phyloP scores from a whole-genome alignment of 805 yeast genomes.

The Zygosaccharomyces rouxii region DNA sequence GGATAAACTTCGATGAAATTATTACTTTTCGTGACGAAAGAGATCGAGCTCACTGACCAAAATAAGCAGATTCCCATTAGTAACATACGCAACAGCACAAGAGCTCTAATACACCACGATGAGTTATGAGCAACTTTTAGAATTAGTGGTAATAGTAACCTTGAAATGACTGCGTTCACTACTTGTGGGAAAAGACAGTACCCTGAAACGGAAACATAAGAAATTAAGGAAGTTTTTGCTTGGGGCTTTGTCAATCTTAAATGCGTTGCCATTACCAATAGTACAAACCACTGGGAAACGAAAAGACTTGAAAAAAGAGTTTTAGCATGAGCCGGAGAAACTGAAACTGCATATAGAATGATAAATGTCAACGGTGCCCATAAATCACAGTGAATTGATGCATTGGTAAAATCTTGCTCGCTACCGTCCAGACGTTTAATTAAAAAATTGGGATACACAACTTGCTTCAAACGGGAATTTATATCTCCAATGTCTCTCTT shows the following conservation, averaged over 20 bases:
- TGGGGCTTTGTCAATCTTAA: slow-evolving; percentile 26
- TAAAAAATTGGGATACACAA: slow-evolving; percentile 33
- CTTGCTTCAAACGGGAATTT: slow-evolving; percentile 30
- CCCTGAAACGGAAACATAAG: slow-evolving; percentile 33
- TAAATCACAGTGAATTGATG: slow-evolving; percentile 27
- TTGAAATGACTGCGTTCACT: slow-evolving; percentile 25
- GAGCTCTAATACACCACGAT: slow-evolving; percentile 17
- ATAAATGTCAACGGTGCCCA: slow-evolving; percentile 37
- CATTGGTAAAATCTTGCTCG: slow-evolving; percentile 7
- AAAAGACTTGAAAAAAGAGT: slow-evolving; percentile 33
- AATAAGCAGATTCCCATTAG: slow-evolving; percentile 17
- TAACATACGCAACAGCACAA: slow-evolving; percentile 18
- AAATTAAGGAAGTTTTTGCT: slow-evolving; percentile 26
- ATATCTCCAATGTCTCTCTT: slow-evolving; percentile 32
- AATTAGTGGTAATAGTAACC: slow-evolving; percentile 27
- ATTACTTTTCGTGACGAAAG: slow-evolving; percentile 24
- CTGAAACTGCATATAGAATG: slow-evolving; percentile 30
- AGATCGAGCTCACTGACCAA: slow-evolving; percentile 29
- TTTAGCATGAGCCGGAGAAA: slow-evolving; percentile 27
- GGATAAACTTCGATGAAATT: slow-evolving; percentile 28
- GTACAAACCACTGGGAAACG: slow-evolving; percentile 29
- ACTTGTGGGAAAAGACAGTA: slow-evolving; percentile 36
- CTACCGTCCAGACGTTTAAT: neutral
- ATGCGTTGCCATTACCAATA: slow-evolving; percentile 31
- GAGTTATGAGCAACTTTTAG: slow-evolving; percentile 13